Evolutionary conservation across 2,329 filamentous ascomycete genomes (phyloP).

Genomic region (Apiospora hydei): DNA sequence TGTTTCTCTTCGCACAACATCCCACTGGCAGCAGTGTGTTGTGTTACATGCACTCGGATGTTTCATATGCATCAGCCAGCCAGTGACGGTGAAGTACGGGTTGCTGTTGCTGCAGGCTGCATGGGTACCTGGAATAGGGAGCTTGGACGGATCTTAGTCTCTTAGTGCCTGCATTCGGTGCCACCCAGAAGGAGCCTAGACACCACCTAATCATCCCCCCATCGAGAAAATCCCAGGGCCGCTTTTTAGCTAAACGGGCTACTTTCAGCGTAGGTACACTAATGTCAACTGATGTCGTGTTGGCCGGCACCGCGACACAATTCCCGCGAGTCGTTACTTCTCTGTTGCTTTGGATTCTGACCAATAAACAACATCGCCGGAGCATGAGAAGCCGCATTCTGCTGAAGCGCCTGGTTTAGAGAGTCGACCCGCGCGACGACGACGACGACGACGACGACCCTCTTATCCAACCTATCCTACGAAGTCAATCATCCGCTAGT

Average conservation of each 20-base stretch:
- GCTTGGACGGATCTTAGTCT: neutral
- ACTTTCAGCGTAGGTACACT: neutral
- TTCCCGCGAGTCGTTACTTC: neutral
- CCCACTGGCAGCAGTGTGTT: neutral
- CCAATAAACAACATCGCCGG: neutral
- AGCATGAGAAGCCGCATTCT: neutral
- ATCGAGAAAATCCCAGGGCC: constrained; percentile 2
- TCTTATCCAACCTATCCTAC: neutral
- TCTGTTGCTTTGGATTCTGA: neutral
- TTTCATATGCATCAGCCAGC: constrained; percentile 7
- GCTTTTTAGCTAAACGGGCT: neutral
- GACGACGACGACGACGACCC: neutral
- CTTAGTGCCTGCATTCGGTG: neutral
- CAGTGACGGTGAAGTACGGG: neutral
- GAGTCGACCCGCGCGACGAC: neutral
- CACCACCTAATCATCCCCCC: constrained; percentile 1
- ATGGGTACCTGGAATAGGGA: neutral
- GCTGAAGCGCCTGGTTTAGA: neutral
- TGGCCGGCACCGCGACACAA: constrained; percentile 1
- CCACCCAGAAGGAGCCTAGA: neutral
- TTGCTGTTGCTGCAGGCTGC: neutral
- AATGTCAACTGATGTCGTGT: neutral
- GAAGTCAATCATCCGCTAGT: neutral
- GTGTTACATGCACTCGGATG: constrained; percentile 7
- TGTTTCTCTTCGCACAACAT: neutral